Percentiles rank a stretch among this genome's conserved stretches.
These are phyloP conservation scores for Exophiala sp. DNA, from an alignment of 2,329 filamentous ascomycete species.

Conservation along the genomic window DNA sequence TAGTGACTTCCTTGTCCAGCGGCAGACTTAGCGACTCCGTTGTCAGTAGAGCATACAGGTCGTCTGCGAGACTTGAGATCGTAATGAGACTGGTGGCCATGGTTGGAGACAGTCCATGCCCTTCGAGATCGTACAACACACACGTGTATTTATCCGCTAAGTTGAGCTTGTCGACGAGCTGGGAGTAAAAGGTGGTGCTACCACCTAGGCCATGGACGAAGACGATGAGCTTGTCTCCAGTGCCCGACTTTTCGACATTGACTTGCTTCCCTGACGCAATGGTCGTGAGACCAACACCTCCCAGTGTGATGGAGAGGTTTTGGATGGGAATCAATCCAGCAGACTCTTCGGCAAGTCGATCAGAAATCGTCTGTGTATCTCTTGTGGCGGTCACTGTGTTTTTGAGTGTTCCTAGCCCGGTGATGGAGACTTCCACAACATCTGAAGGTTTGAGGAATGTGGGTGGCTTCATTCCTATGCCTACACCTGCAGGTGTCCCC, in stretches of 20 bases:
- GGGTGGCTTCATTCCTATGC: slow-evolving; percentile 42
- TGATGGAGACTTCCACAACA: slow-evolving; percentile 39
- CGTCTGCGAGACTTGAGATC: slow-evolving; percentile 44
- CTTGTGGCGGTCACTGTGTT: slow-evolving; percentile 37
- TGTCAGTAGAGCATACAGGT: slow-evolving; percentile 32
- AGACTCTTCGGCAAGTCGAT: not conserved
- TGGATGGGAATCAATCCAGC: not conserved
- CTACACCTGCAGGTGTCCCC: slow-evolving; percentile 42
- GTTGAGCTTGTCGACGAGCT: slow-evolving; percentile 39
- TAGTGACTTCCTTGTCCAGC: slow-evolving; percentile 38
- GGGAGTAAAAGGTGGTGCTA: slow-evolving; percentile 44
- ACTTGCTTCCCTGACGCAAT: slow-evolving; percentile 35
- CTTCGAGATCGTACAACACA: slow-evolving; percentile 54
- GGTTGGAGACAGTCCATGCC: slow-evolving; percentile 54
- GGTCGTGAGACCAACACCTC: slow-evolving; percentile 24
- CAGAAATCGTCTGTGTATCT: not conserved
- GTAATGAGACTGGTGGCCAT: slow-evolving; percentile 41
- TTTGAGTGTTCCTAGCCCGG: slow-evolving; percentile 40
- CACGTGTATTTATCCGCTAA: slow-evolving; percentile 31
- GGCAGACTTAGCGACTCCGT: slow-evolving; percentile 2
- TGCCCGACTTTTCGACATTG: slow-evolving; percentile 36
- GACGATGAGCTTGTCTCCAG: slow-evolving; percentile 33
- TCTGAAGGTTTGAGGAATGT: slow-evolving; percentile 39
- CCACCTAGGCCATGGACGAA: slow-evolving; percentile 58
- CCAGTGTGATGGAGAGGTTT: slow-evolving; percentile 35